A percentile compares a stretch with the other conserved stretches of the same genome.
These are phyloP conservation scores for Mycocentrospora acerina DNA, from an alignment of 2,329 filamentous ascomycete genomes.

Conservation along the genomic window DNA sequence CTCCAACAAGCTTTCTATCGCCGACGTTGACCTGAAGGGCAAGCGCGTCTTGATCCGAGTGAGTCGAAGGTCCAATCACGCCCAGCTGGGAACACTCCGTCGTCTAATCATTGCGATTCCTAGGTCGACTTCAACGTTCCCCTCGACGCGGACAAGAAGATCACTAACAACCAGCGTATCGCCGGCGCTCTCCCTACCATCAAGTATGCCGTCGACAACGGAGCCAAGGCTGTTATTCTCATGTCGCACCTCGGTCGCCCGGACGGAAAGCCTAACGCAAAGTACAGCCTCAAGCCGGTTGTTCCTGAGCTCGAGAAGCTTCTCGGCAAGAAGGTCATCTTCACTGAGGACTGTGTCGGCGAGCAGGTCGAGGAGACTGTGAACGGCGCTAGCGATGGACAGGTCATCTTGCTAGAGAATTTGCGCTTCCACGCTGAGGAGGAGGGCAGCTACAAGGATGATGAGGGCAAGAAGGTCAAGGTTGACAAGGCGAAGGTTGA, in stretches of 20 bases:
- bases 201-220: constrained; percentile 87
- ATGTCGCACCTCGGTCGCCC: constrained; percentile 99
- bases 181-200: constrained; percentile 93
- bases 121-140: constrained; percentile 99
- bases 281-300: constrained; percentile 94
- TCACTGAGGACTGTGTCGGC: constrained; percentile 89
- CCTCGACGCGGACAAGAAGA: constrained; percentile 85
- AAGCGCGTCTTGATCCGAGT: constrained; percentile 98
- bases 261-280: constrained; percentile 82
- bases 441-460: constrained; percentile 93
- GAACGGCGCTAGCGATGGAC: constrained; percentile 75
- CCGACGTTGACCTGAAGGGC: constrained; percentile 93
- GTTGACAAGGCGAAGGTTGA: constrained; percentile 91
- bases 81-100: neutral
- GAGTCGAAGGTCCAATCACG: constrained; percentile 45
- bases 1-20: constrained; percentile 96
- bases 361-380: constrained; percentile 87
- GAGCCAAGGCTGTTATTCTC: constrained; percentile 88
- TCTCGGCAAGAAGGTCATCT: constrained; percentile 79
- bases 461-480: constrained; percentile 95
- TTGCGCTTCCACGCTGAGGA: constrained; percentile 97
- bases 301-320: constrained; percentile 90
- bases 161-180: constrained; percentile 99
- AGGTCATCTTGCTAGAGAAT: constrained; percentile 93
- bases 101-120: neutral